These are phyloP conservation scores for Papiliotrema laurentii DNA, from an alignment of 1,284 basidiomycete species.

Conservation along the genomic window DNA sequence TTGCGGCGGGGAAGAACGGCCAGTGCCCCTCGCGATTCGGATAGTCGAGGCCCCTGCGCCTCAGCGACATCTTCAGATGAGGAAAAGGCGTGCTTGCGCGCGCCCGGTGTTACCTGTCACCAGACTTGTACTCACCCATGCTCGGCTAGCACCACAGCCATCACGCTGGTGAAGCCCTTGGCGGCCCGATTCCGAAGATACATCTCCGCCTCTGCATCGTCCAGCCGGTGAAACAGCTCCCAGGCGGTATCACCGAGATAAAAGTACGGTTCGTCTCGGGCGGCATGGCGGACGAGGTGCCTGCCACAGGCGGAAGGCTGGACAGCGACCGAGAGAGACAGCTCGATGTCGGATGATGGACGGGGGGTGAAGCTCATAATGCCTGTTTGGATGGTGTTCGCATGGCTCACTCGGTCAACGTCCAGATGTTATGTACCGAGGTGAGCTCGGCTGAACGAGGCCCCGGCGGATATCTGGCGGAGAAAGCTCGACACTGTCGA, in stretches of 20 bases:
- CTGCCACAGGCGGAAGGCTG: conserved; percentile 4
- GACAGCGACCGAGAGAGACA: conserved; percentile 4
- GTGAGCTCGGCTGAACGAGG: too few relatives aligned
- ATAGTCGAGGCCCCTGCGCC: conserved; percentile 10
- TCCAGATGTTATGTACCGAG: too few relatives aligned
- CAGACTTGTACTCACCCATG: conserved; percentile 12
- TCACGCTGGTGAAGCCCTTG: conserved; percentile 19
- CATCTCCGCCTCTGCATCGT: conserved; percentile 12
- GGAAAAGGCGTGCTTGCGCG: too few relatives aligned
- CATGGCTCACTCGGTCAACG: too few relatives aligned
- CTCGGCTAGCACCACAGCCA: conserved; percentile 17
- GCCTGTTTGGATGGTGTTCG: too few relatives aligned
- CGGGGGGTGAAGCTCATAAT: not conserved
- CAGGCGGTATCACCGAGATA: conserved; percentile 24
- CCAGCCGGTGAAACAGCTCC: conserved; percentile 20
- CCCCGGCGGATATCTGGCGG: too few relatives aligned
- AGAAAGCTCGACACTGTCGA: too few relatives aligned
- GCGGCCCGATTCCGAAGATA: conserved; percentile 15
- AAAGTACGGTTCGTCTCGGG: conserved; percentile 14
- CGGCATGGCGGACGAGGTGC: conserved; percentile 6
- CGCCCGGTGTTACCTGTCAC: too few relatives aligned
- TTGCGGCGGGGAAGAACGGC: conserved; percentile 12
- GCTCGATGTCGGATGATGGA: not conserved
- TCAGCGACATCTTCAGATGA: not conserved
- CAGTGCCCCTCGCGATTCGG: conserved; percentile 15